phyloP scores from a whole-genome alignment of 2,329 filamentous ascomycete species.

The Aureobasidium zeae region DNA sequence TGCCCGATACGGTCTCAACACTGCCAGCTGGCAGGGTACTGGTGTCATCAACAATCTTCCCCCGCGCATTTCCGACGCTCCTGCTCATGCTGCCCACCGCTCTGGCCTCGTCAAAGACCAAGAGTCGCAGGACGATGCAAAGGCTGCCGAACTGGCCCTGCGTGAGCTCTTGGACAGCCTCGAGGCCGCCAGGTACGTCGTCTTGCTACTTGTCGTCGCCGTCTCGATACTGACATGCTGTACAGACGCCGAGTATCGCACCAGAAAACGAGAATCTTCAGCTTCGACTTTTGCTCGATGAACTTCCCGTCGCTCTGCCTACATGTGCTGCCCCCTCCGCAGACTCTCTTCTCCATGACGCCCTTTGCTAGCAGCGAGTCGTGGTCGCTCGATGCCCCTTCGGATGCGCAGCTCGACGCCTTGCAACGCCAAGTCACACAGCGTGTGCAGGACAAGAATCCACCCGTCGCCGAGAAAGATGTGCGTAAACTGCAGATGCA shows the following conservation, averaged over 20 bases:
- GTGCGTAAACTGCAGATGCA: conserved; percentile 65
- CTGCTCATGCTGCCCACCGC: neutral
- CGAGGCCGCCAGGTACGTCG: conserved; percentile 64
- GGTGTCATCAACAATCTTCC: conserved; percentile 70
- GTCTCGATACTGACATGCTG: conserved; percentile 1
- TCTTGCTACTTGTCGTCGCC: conserved; percentile 1
- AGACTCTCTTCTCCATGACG: conserved; percentile 71
- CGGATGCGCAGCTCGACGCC: conserved; percentile 62
- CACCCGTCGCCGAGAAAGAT: conserved; percentile 43
- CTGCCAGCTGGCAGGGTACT: conserved; percentile 36
- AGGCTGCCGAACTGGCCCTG: conserved; percentile 75
- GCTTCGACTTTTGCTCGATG: conserved; percentile 76
- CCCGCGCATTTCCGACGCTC: conserved; percentile 1
- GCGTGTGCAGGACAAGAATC: conserved; percentile 26
- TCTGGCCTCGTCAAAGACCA: conserved; percentile 11
- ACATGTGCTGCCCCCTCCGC: conserved; percentile 68
- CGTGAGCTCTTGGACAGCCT: conserved; percentile 73
- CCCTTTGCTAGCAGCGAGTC: conserved; percentile 69
- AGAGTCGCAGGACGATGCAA: conserved; percentile 22
- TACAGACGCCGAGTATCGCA: conserved; percentile 29
- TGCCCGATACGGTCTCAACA: conserved; percentile 12
- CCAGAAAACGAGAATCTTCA: conserved; percentile 48
- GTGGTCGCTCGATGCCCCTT: conserved; percentile 72
- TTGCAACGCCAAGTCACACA: conserved; percentile 35
- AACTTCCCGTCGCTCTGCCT: conserved; percentile 80